Conservation (phyloP, 176 grass and related monocot genomes). For the Juncus effusus region DNA sequence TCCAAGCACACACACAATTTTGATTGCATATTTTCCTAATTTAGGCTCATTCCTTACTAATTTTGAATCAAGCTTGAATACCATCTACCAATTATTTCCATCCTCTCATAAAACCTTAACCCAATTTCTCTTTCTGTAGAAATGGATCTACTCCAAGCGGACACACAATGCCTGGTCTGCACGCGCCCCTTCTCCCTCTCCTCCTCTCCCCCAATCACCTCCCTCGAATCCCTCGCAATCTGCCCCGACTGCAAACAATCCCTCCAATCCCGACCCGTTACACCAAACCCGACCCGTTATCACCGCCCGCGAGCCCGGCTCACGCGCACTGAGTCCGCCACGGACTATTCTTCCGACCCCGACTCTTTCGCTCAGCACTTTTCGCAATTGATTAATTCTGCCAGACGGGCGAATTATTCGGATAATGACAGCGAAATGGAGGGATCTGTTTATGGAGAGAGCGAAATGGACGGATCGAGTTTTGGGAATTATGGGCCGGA, state of each 20-base stretch:
- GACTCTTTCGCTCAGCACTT: slow-evolving; percentile 59
- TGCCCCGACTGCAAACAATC: slow-evolving; percentile 61
- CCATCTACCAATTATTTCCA: neutral
- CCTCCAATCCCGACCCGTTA: slow-evolving; percentile 1
- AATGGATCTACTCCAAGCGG: slow-evolving; percentile 29
- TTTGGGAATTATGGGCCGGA: slow-evolving; percentile 60
- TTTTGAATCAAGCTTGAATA: no score
- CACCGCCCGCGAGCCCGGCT: slow-evolving; percentile 29
- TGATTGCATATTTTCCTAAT: no score
- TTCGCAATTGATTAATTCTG: slow-evolving; percentile 61
- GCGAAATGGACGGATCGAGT: slow-evolving; percentile 64
- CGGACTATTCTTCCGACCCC: slow-evolving; percentile 33
- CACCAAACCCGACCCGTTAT: neutral
- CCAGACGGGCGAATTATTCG: slow-evolving; percentile 37
- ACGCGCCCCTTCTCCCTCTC: slow-evolving; percentile 62
- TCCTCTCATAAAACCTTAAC: neutral
- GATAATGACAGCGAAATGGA: slow-evolving; percentile 68
- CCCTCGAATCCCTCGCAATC: slow-evolving; percentile 79
- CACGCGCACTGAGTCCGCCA: slow-evolving; percentile 31
- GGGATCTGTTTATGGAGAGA: slow-evolving; percentile 57
- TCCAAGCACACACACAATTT: slow-evolving; percentile 34
- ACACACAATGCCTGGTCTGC: slow-evolving; percentile 72
- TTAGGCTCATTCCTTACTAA: no score
- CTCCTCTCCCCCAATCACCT: slow-evolving; percentile 49
- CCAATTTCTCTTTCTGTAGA: slow-evolving; percentile 10